These are phyloP conservation scores for Silene conica DNA, from an alignment of 148 eudicot genomes.

Conservation along the genomic window DNA sequence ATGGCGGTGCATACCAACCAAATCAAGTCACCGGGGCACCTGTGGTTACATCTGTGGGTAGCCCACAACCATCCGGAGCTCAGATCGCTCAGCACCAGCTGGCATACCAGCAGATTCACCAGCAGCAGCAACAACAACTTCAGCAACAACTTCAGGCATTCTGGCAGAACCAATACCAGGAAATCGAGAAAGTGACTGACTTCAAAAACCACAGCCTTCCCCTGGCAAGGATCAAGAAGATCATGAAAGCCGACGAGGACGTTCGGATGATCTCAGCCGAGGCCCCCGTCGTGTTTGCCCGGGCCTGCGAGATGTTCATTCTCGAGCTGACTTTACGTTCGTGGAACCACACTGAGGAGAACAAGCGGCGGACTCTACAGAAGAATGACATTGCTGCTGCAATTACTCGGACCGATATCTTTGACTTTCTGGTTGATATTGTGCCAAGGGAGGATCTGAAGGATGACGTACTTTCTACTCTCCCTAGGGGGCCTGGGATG, in stretches of 20 bases:
- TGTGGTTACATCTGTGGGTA: slow-evolving; percentile 27
- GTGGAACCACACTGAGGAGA: slow-evolving; percentile 82
- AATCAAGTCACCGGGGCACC: neutral
- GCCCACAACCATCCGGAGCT: slow-evolving; percentile 35
- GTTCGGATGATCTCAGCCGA: slow-evolving; percentile 85
- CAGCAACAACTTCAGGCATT: slow-evolving; percentile 64
- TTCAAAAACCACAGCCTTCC: slow-evolving; percentile 85
- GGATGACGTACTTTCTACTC: slow-evolving; percentile 57
- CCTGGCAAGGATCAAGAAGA: slow-evolving; percentile 69
- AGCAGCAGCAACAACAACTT: slow-evolving; percentile 69
- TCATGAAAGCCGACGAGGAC: slow-evolving; percentile 84
- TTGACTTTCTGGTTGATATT: slow-evolving; percentile 70
- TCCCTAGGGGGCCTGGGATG: slow-evolving; percentile 52
- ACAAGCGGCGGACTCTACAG: slow-evolving; percentile 67
- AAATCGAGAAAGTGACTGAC: slow-evolving; percentile 61
- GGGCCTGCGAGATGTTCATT: slow-evolving; percentile 87
- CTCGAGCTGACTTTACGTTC: slow-evolving; percentile 66
- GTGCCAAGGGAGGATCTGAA: slow-evolving; percentile 76
- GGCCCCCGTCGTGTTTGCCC: slow-evolving; percentile 73
- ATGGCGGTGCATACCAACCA: slow-evolving; percentile 17
- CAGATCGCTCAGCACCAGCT: slow-evolving; percentile 60
- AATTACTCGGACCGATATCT: slow-evolving; percentile 69
- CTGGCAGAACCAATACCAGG: slow-evolving; percentile 62
- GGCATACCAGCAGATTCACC: slow-evolving; percentile 69
- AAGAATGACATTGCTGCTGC: slow-evolving; percentile 77